Base-by-base conservation (phyloP, 495 filamentous ascomycete genomes). In the Collariella sp. region DNA sequence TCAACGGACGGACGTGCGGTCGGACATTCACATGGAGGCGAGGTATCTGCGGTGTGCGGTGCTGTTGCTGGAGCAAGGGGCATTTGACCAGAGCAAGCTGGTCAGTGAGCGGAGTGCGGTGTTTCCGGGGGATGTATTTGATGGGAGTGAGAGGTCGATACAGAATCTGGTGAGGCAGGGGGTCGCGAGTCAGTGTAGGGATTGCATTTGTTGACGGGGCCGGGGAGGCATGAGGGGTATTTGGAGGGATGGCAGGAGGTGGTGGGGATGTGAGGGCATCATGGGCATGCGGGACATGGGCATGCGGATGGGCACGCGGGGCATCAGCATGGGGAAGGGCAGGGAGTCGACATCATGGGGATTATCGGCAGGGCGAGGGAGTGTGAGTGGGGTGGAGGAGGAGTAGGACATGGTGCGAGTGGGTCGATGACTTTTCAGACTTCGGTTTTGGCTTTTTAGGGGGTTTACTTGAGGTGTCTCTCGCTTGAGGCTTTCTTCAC, bases 11-110 rank as follows among this genome's bases (percentile, higher is more conserved):
- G 65, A 68, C 36, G 65, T 68, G n/a, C 52, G 61, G 20, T 62
- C 63, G 7, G 65, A 68, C 38, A 63, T 68, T 22, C 64, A 68
- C 59, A 68, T 68, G 65, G 65, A 68, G 51, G 65, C 65, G 1
- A 55, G 63, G 9, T 68, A 68, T 36, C 55, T 68, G 29, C 59
- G 65, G 2, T 68, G 65, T 22, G 65, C 65, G 4, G 65, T 68
- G 12, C n/a, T 68, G 10, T 36, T 68, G 9, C 48, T 68, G 9
- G 65, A 68, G 44, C 58, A 63, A 19, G 63, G 65, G 13, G 65
- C 65, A 20, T 61, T 68, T 16, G 65, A 68, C 54, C 65, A 68
- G 55, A 64, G 54, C 59, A 68, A 66, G 58, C 62, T 68, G 18
- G 65, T 68, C 42, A 62, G 58, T 49, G 65, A 68, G 39, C 45